Percentiles rank a stretch among this genome's conserved stretches.
These are phyloP conservation scores for Brachypodium distachyon DNA, from an alignment of 202 grass and related monocot genomes.

Conservation along the genomic window DNA sequence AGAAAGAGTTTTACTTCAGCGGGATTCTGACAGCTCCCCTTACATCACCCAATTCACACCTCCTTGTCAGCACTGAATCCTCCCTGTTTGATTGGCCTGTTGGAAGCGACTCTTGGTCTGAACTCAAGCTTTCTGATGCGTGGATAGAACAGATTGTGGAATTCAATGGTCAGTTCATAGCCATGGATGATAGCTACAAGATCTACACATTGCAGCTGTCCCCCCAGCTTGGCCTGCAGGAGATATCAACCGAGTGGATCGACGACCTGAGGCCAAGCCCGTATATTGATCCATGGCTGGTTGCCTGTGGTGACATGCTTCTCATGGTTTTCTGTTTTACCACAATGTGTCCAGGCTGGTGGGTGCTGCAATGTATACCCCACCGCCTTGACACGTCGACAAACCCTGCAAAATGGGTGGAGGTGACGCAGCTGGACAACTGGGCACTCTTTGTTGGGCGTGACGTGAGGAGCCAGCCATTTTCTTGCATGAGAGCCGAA, in stretches of 20 bases:
- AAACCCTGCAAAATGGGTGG: constrained; percentile 12
- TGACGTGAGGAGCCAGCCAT: not conserved
- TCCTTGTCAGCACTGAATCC: constrained; percentile 11
- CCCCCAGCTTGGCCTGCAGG: constrained; percentile 6
- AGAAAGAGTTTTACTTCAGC: not conserved
- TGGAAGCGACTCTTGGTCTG: constrained; percentile 23
- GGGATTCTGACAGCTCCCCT: constrained; percentile 34
- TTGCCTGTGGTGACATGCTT: constrained; percentile 42
- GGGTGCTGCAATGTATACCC: not conserved
- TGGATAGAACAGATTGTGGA: not conserved
- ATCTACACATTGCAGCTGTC: constrained; percentile 26
- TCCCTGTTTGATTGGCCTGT: constrained; percentile 25
- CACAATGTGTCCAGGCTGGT: not conserved
- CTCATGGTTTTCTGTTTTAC: constrained; percentile 13
- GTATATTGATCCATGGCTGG: not conserved
- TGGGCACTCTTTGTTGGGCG: constrained; percentile 32
- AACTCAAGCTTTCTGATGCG: not conserved
- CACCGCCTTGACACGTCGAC: constrained; percentile 24
- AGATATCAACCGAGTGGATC: constrained; percentile 15
- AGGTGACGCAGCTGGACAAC: constrained; percentile 27
- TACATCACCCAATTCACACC: constrained; percentile 31
- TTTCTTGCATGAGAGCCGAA: constrained; percentile 25
- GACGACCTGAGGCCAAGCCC: not conserved
- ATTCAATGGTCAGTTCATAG: not conserved
- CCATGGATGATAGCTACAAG: not conserved